These are phyloP conservation scores for Sarcodon sp. DNA, from an alignment of 768 basidiomycete species.

Conservation along the genomic window DNA sequence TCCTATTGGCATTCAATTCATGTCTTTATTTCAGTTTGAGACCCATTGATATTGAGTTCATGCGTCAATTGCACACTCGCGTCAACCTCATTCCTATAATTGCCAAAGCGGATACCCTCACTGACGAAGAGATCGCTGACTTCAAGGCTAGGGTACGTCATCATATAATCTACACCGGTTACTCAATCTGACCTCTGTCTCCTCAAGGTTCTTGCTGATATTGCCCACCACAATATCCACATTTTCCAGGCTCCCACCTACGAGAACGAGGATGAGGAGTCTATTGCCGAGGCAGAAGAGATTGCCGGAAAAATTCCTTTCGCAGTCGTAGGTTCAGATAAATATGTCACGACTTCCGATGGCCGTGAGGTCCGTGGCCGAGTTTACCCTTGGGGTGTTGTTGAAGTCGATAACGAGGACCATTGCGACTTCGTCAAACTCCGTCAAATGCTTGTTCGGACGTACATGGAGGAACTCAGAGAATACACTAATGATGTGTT, in stretches of 20 bases:
- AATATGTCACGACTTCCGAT: conserved; percentile 67
- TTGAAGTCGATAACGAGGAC: conserved; percentile 98
- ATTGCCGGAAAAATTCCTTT: conserved; percentile 98
- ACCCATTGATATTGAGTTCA: conserved; percentile 97
- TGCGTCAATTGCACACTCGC: conserved; percentile 92
- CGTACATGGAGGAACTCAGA: conserved; percentile 98
- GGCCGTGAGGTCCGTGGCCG: conserved; percentile 92
- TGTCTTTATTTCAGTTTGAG: conserved; percentile 54
- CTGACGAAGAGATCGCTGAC: conserved; percentile 84
- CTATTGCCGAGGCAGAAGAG: conserved; percentile 92
- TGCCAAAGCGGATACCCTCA: conserved; percentile 95
- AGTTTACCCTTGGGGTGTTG: conserved; percentile 95
- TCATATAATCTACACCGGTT: conserved; percentile 2
- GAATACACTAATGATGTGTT: conserved; percentile 94
- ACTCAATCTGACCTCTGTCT: neutral
- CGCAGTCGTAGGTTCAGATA: conserved; percentile 93
- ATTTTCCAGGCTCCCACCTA: conserved; percentile 98
- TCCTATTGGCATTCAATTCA: neutral
- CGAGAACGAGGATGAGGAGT: conserved; percentile 98
- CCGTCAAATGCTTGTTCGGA: conserved; percentile 97
- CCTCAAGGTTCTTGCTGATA: conserved; percentile 77
- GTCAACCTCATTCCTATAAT: conserved; percentile 99
- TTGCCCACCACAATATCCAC: conserved; percentile 89
- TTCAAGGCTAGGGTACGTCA: conserved; percentile 82
- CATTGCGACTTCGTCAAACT: conserved; percentile 99